Evolutionary conservation across 2,329 filamentous ascomycete species (phyloP), one percentile per base, ranked within the genome.

Genomic region (Stenocarpella maydis): DNA sequence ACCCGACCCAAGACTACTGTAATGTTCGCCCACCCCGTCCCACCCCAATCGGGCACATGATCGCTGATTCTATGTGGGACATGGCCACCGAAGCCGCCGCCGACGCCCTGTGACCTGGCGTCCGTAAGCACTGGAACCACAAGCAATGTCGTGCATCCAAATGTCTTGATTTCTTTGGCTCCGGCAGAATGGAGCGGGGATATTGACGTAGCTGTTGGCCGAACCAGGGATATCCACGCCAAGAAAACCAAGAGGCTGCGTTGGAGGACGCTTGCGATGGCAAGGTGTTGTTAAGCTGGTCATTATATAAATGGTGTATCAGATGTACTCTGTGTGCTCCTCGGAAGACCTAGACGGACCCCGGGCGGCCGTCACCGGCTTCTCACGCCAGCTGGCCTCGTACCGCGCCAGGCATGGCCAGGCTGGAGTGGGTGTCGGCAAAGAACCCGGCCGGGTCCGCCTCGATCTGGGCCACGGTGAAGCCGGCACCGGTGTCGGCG

Each of bases 401-500:
- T 15, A 85, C 82, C 53, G 82, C 84, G 61, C 84, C 85, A 41
- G 82, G 76, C 1, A 80, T 72, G 58, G 80, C 83, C 21, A 78
- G 68, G 26, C 70, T 77, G 9, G 83, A 83, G 73, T 86, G 84
- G 6, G 78, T 75, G 74, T 87, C 85, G n/a, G 82, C 79, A 75
- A 85, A 85, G 80, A 86, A 86, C 2, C 73, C 80, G 3, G 73
- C 74, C 1, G 84, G 84, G 73, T 86, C 82, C 4, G 74, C 80
- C 75, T 86, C 83, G 70, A 87, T 85, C 77, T 82, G 76, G 41
- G 71, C 72, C 39, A 87, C 79, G 24, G 78, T 79, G 75, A 87
- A 86, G 4, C 79, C 81, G 17, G 74, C 77, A 17, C 81, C 84
- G 17, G 82, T 82, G 72, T 86, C 84, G 5, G 74, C 72, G 15